These are phyloP conservation scores for Phyllosticta citribraziliensis DNA, from an alignment of 2,329 filamentous ascomycete species.

Conservation along the genomic window DNA sequence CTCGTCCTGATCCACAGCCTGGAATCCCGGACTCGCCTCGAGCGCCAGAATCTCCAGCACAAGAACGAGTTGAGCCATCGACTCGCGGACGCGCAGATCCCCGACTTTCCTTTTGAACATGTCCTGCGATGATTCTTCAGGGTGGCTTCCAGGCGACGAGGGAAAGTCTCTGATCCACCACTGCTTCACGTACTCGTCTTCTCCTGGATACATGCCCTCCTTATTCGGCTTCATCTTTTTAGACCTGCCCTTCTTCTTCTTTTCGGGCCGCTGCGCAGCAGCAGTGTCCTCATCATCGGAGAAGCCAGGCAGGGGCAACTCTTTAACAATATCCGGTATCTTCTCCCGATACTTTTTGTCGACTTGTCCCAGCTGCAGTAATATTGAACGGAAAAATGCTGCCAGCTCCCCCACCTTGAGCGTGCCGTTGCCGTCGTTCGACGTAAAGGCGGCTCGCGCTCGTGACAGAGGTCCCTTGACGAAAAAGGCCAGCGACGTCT, in stretches of 20 bases:
- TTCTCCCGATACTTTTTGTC: slow-evolving; percentile 75
- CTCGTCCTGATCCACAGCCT: slow-evolving; percentile 20
- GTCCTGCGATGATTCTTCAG: slow-evolving; percentile 34
- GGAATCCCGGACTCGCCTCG: slow-evolving; percentile 38
- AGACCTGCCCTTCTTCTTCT: slow-evolving; percentile 43
- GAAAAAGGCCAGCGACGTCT: slow-evolving; percentile 75
- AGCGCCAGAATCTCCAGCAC: slow-evolving; percentile 68
- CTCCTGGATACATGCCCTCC: slow-evolving; percentile 57
- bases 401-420: slow-evolving; percentile 55
- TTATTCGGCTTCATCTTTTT: slow-evolving; percentile 60
- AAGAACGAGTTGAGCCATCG: slow-evolving; percentile 69
- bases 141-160: slow-evolving; percentile 1
- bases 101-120: slow-evolving; percentile 54
- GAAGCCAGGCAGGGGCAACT: slow-evolving; percentile 35
- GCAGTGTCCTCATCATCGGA: slow-evolving; percentile 32
- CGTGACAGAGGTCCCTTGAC: slow-evolving; percentile 72
- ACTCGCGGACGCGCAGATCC: slow-evolving; percentile 62
- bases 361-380: slow-evolving; percentile 57
- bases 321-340: slow-evolving; percentile 54
- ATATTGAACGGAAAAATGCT: slow-evolving; percentile 56
- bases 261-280: slow-evolving; percentile 21
- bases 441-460: slow-evolving; percentile 59
- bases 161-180: slow-evolving; percentile 52
- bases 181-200: slow-evolving; percentile 53
- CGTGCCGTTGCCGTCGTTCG: slow-evolving; percentile 47